Evolutionary conservation across 192 early-diverging fungal species (phyloP), one percentile per base, ranked within the genome.

Genomic region (Gryganskiella cystojenkinii): DNA sequence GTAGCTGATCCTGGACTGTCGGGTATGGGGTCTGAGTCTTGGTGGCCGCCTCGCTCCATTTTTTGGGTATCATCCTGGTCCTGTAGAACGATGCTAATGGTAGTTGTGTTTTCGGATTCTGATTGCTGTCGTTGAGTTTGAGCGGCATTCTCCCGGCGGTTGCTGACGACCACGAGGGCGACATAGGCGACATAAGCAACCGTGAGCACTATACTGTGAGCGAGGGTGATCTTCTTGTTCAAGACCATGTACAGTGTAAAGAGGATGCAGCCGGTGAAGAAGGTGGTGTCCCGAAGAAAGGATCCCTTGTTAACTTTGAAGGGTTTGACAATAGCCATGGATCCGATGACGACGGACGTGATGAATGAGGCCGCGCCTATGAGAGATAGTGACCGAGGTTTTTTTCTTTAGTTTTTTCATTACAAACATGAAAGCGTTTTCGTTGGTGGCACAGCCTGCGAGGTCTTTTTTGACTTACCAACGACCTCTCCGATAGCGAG

Each of bases 401-500:
- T 96, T 93, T 17, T 25, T 52, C 44, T 42, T 11, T 3, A 37
- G 33, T 3, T 34, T 37, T 14, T 27, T 40, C 45, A 47, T 28
- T 11, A 31, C 11, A 47, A 14, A 47, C 33, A 20, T 42, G 56
- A n/a, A 9, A 24, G 56, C 19, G 33, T 47, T 20, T 1, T 30
- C 27, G 17, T 13, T 31, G 3, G 45, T 37, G 3, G 28, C 9
- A 62, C n/a, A 53, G 15, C 20, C 9, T 25, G 5, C 25, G 17
- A n/a, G 8, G 22, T 33, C 22, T 37, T 15, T 3, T 27, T 37
- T 4, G 17, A 24, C 20, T 91, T 92, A 54, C 96, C 97, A 24
- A 97, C 86, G 15, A 99, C 85, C 71, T 98, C 95, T 30, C 97
- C 95, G 8, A 99, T 79, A 1, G 95, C 96, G 43, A 97, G 71